Percentiles rank a stretch among this genome's conserved stretches.
Conservation (phyloP, 768 basidiomycete species). For the Cystobasidiopsis lactophilus region DNA sequence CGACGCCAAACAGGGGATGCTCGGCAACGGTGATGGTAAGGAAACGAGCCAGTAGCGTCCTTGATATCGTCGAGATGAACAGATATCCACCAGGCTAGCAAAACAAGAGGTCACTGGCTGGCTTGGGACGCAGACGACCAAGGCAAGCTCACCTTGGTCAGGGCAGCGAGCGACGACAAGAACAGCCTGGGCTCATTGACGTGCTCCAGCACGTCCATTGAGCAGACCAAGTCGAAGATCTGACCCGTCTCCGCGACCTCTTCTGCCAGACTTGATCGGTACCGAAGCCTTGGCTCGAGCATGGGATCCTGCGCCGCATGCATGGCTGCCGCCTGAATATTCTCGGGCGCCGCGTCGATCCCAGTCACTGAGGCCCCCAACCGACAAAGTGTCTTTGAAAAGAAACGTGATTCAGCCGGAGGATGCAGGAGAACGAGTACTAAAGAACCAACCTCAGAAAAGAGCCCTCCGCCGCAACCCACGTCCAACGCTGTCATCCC, state of each 20-base stretch:
- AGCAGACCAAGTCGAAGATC: slow-evolving; percentile 76
- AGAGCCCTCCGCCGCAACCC: slow-evolving; percentile 83
- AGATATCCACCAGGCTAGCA: slow-evolving; percentile 79
- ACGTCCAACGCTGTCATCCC: slow-evolving; percentile 65
- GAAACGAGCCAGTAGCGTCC: slow-evolving; percentile 50
- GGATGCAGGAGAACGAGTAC: too few relatives aligned
- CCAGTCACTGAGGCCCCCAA: slow-evolving; percentile 70
- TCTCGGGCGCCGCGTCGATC: slow-evolving; percentile 75
- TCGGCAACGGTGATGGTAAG: slow-evolving; percentile 62
- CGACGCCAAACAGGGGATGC: slow-evolving; percentile 44
- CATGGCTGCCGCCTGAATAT: slow-evolving; percentile 59
- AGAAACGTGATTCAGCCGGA: too few relatives aligned
- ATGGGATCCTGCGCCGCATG: slow-evolving; percentile 61
- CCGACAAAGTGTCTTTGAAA: too few relatives aligned
- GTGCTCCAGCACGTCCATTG: slow-evolving; percentile 95
- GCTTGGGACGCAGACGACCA: background rate
- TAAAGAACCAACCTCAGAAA: slow-evolving; percentile 54
- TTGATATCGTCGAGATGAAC: slow-evolving; percentile 82
- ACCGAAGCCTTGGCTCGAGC: slow-evolving; percentile 24
- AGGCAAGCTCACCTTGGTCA: slow-evolving; percentile 49
- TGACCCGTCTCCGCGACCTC: slow-evolving; percentile 35
- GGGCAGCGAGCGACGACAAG: slow-evolving; percentile 51
- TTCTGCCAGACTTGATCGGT: slow-evolving; percentile 37
- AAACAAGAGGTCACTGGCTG: background rate
- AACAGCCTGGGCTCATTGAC: slow-evolving; percentile 79